Conservation (phyloP, 345 rosid genomes). For the Melaleuca quinquenervia region DNA sequence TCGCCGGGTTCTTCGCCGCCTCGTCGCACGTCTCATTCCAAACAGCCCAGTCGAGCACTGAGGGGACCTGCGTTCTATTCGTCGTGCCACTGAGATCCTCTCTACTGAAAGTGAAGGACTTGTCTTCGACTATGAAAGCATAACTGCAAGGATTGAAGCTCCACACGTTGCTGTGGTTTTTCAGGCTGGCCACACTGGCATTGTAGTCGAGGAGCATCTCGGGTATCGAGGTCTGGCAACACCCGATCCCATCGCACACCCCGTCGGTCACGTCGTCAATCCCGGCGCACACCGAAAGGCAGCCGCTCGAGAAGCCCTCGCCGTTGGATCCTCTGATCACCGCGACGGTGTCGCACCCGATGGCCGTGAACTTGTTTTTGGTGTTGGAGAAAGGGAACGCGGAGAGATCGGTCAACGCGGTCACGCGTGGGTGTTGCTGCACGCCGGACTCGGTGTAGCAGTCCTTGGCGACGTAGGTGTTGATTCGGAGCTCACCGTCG, state of each 20-base stretch:
- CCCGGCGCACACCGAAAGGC: background rate
- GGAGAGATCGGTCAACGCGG: fast-evolving
- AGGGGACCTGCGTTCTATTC: background rate
- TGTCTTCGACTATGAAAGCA: conserved; percentile 8
- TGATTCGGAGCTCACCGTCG: conserved; percentile 3
- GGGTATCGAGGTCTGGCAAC: conserved; percentile 3
- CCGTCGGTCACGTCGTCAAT: background rate
- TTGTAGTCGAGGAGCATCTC: background rate
- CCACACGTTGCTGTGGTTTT: background rate
- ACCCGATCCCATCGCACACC: conserved; percentile 5
- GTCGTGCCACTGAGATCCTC: background rate
- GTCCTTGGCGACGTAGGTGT: background rate
- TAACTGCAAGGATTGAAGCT: conserved; percentile 16
- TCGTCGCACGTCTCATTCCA: background rate
- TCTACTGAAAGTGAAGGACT: background rate
- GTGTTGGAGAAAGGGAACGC: background rate
- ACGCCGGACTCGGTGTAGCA: background rate
- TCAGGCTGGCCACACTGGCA: fast-evolving
- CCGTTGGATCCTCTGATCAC: background rate
- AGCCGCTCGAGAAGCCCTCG: background rate
- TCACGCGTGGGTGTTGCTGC: no score
- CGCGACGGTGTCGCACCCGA: background rate
- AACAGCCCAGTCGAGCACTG: conserved; percentile 18
- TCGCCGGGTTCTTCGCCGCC: background rate
- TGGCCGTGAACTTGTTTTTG: background rate